Evolutionary conservation across 2,329 filamentous ascomycete genomes (phyloP).

Genomic region (Neonectria hederae): DNA sequence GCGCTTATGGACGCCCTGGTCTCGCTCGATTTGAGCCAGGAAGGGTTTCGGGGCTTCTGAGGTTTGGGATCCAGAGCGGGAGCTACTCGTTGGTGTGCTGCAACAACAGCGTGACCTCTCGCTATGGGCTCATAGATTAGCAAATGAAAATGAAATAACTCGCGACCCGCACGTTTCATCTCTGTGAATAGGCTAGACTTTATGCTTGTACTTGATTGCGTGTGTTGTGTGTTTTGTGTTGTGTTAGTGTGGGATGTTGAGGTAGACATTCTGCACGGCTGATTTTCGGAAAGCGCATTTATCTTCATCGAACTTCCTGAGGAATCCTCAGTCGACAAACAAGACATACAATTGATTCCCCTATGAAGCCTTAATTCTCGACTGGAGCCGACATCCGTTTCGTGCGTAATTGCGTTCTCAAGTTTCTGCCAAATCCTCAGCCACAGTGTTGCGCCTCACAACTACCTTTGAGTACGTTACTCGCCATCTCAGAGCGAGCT

Average conservation of each 20-base stretch:
- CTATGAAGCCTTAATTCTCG: background rate
- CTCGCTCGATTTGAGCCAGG: constrained; percentile 14
- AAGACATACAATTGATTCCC: background rate
- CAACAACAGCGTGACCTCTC: constrained; percentile 15
- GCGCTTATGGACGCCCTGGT: constrained; percentile 7
- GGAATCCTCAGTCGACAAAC: background rate
- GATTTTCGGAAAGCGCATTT: constrained; percentile 23
- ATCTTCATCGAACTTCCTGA: background rate
- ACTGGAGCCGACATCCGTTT: background rate
- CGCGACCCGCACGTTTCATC: background rate
- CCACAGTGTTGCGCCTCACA: background rate
- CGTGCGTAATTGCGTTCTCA: background rate
- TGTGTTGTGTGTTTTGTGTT: background rate
- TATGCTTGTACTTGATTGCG: too few species aligned
- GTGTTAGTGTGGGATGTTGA: background rate
- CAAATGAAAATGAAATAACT: constrained; percentile 30
- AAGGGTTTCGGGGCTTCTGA: constrained; percentile 9
- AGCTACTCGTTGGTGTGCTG: constrained; percentile 13
- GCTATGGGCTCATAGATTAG: constrained; percentile 24
- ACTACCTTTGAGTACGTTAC: too few species aligned
- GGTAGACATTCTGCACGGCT: background rate
- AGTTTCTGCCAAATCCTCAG: background rate
- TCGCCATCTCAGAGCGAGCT: background rate
- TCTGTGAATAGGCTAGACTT: too few species aligned
- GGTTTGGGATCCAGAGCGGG: constrained; percentile 17